Percentiles rank a stretch among this genome's conserved stretches.
These are phyloP conservation scores for Citrus inodora DNA, from an alignment of 345 rosid genomes.

Conservation along the genomic window DNA sequence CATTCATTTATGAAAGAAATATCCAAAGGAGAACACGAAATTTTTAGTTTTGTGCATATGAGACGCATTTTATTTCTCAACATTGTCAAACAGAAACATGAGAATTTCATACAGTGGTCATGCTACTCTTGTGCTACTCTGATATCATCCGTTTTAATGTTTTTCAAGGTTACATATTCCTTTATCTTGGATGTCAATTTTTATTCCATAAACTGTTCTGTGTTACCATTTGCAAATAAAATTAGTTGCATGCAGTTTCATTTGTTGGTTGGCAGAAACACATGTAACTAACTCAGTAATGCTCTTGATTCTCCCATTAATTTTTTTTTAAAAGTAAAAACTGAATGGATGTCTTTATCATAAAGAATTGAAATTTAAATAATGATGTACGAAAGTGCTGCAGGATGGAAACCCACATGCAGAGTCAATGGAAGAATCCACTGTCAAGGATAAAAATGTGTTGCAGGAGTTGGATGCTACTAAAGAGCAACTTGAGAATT, in stretches of 20 bases:
- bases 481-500: conserved; percentile 59
- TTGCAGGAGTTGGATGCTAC: conserved; percentile 63
- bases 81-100: neutral
- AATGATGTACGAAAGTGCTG: conserved; percentile 11
- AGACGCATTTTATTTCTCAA: neutral
- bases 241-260: neutral
- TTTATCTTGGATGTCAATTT: neutral
- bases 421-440: conserved; percentile 35
- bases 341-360: neutral
- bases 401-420: conserved; percentile 57
- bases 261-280: neutral
- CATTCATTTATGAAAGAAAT: neutral
- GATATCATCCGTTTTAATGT: neutral
- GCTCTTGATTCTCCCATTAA: neutral
- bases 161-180: neutral
- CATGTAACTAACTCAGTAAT: neutral
- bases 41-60: neutral
- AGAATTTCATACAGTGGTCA: neutral
- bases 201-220: neutral
- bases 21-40: neutral
- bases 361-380: neutral
- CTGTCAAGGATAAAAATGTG: conserved; percentile 34
- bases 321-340: neutral
- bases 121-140: neutral
- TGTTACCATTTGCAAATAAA: neutral